phyloP scores from a whole-genome alignment of 192 early-diverging fungal genomes.

The Coemansia sp. region DNA sequence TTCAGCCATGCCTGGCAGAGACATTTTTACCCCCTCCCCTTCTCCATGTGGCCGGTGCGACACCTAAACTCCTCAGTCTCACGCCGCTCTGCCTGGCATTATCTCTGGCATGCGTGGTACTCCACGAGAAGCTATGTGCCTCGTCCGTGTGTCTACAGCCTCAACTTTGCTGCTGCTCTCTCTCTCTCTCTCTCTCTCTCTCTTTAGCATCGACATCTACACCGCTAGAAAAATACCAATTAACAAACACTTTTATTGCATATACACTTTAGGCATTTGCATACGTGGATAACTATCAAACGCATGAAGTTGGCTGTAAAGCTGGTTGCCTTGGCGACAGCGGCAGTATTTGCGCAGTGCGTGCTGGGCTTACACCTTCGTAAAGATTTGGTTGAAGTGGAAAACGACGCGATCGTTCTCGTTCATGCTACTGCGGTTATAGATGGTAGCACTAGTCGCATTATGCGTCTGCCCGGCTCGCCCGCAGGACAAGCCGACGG shows the following conservation, averaged over 20 bases:
- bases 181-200: not conserved
- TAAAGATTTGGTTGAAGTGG: constrained; percentile 50
- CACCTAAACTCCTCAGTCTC: not conserved
- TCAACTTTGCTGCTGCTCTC: not conserved
- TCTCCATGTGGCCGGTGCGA: constrained; percentile 4
- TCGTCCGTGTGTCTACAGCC: not conserved
- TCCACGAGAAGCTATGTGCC: not conserved
- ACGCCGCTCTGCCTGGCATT: constrained; percentile 1
- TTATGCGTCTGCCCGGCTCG: constrained; percentile 34
- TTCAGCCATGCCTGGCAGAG: constrained; percentile 11
- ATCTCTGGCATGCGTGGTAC: not conserved
- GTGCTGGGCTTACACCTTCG: constrained; percentile 35
- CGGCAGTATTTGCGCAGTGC: constrained; percentile 16
- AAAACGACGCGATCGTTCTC: constrained; percentile 40
- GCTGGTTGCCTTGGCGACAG: constrained; percentile 8
- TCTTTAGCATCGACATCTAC: not conserved
- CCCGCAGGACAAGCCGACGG: constrained; percentile 32
- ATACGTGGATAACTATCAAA: not conserved
- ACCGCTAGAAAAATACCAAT: not conserved
- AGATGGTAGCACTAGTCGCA: constrained; percentile 33
- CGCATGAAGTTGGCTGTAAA: constrained; percentile 28
- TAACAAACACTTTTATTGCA: not conserved
- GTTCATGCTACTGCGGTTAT: constrained; percentile 42
- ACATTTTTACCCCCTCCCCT: not conserved
- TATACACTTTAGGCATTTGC: not conserved